Evolutionary conservation across 2,329 filamentous ascomycete species (phyloP).

Genomic region (Emmonsiellopsis sp.): DNA sequence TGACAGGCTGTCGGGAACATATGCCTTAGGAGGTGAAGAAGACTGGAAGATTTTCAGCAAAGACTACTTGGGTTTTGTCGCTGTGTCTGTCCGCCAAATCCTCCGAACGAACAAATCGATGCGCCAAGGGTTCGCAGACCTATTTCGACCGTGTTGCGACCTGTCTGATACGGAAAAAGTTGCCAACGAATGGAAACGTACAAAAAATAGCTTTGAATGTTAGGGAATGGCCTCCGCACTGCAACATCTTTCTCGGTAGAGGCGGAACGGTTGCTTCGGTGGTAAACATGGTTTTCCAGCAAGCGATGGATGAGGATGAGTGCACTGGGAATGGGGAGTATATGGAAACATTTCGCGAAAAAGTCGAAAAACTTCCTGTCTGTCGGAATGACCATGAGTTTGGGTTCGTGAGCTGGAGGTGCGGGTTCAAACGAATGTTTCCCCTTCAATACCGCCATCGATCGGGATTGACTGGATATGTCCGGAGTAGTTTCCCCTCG

Average conservation of each 20-base stretch:
- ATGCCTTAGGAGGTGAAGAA: background rate
- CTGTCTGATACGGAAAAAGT: background rate
- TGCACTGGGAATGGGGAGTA: background rate
- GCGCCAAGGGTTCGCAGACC: background rate
- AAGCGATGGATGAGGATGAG: background rate
- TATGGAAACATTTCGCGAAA: background rate
- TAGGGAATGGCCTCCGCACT: background rate
- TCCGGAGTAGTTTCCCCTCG: background rate
- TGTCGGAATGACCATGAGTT: background rate
- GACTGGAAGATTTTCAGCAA: too few relatives aligned
- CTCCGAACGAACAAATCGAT: background rate
- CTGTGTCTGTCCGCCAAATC: background rate
- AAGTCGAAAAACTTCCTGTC: background rate
- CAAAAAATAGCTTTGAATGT: background rate
- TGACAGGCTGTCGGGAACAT: background rate
- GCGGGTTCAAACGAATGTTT: background rate
- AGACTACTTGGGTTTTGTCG: background rate
- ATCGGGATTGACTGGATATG: background rate
- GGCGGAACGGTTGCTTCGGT: background rate
- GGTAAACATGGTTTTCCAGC: background rate
- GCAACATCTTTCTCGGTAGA: background rate
- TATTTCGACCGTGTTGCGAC: background rate
- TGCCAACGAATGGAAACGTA: too few relatives aligned
- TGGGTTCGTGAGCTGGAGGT: background rate
- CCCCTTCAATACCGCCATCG: background rate